A percentile compares a stretch with the other conserved stretches of the same genome.
Conservation (phyloP, 805 yeast genomes). For the Saturnispora diversa region DNA sequence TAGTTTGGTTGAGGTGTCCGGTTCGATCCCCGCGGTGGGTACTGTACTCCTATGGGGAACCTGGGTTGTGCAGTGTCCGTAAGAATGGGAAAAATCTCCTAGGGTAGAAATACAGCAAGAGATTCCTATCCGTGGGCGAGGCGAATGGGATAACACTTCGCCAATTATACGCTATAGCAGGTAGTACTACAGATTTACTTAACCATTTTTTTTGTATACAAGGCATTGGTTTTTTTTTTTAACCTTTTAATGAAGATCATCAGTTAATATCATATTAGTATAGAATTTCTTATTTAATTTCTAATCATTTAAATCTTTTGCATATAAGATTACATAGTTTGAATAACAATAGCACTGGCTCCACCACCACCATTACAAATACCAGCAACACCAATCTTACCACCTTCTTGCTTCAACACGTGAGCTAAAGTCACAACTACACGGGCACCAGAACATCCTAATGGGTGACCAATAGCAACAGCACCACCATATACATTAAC, state of each 20-base stretch:
- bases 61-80: slow-evolving; percentile 25
- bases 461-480: slow-evolving; percentile 90
- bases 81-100: slow-evolving; percentile 30
- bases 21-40: slow-evolving; percentile 37
- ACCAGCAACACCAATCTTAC: slow-evolving; percentile 89
- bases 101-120: slow-evolving; percentile 41
- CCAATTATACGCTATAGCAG: slow-evolving; percentile 23
- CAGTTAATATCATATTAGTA: neutral
- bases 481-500: slow-evolving; percentile 93
- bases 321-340: slow-evolving; percentile 37
- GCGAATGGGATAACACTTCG: slow-evolving; percentile 34
- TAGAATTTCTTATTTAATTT: neutral
- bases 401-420: slow-evolving; percentile 75
- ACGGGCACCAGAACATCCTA: slow-evolving; percentile 95
- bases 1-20: slow-evolving; percentile 33
- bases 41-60: slow-evolving; percentile 27
- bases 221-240: too few relatives aligned
- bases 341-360: slow-evolving; percentile 87
- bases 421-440: slow-evolving; percentile 78
- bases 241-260: too few relatives aligned
- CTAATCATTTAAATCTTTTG: too few relatives aligned
- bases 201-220: neutral
- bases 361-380: slow-evolving; percentile 99
- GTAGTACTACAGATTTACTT: neutral
- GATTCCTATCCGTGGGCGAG: slow-evolving; percentile 34